Evolutionary conservation across 306 rosid species (phyloP), one percentile per base, ranked within the genome.

Genomic region (Pueraria montana): DNA sequence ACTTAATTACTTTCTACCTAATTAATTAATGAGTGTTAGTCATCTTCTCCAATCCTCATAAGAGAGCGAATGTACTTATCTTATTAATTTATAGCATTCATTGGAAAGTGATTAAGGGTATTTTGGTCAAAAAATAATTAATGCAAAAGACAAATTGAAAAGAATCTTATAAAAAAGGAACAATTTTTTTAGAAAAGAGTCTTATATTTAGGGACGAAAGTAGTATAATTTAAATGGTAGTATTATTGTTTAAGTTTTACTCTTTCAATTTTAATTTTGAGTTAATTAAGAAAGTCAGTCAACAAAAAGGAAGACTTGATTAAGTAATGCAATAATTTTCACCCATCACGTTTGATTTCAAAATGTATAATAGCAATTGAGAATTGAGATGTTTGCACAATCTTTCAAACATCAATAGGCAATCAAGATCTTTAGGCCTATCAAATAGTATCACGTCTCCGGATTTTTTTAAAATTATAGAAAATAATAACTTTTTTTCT

Each of bases 311-410:
- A 40, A 4, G 11, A 69, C 17, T 11, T 11, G 17, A 69, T 69
- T 23, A 38, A 67, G 1, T 10, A 67, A 38, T 67, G 16, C 14
- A 45, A 14, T 43, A 14, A 24, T 49, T 26, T 16, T 16, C 8
- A 9, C 27, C 18, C 2, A 63, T 63, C 16, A 32, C 30, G 64
- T 38, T 27, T 45, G 63, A 64, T 48, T 63, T 63, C 13, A 49
- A 49, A 75, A 23, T 48, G 13, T 52, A 52, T 5, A 53, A 0
- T 82, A 16, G 21, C 32, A 55, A 67, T 11, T 65, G 16, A 30
- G 42, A 65, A n/a, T n/a, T n/a, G n/a, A n/a, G n/a, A n/a, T 64
- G 53, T 49, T 6, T 14, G 40, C 45, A 20, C 58, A 76, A 82
- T 76, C 58, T 24, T 49, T 46, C 42, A 81, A 62, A 21, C 16